Evolutionary conservation across 2,329 filamentous ascomycete species (phyloP), one percentile per base, ranked within the genome.

Genomic region (Penicillium palitans): DNA sequence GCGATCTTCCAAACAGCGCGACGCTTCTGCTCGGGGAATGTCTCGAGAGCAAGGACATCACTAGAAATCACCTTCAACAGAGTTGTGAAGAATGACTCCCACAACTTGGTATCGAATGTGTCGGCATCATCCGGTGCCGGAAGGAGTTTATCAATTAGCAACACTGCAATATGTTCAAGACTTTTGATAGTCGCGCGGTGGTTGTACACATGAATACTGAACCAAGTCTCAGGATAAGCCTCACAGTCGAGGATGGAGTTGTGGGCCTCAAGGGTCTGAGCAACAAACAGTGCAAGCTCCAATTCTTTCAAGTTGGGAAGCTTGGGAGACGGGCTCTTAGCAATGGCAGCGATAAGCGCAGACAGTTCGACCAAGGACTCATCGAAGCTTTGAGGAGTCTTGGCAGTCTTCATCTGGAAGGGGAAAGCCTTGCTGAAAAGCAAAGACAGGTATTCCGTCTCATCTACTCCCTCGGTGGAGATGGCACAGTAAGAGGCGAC

Each of bases 1-100:
- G 93, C 95, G 71, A 99, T 97, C 78, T 98, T 99, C 95, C 96
- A 99, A 1, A 98, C 93, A 0, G 95, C 93, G 55, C 95, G 83
- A 46, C 95, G 83, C 78, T 98, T 99, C 77, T 99, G 95, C 74
- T 99, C 96, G 0, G 95, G 92, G 71, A 97, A 98, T 0, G 93
- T 96, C 72, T 99, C 95, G 39, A 99, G 83, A 0, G 95, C 93
- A 21, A 99, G 83, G 0, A 89, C 90, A 37, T 93, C 87, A 69
- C 92, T 97, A 6, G 91, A 90, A 3, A 99, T 91, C 3, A 98
- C 87, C 70, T 90, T 92, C 29, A 99, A 82, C 31, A 99, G 79
- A 0, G 92, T 93, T 19, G 88, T 89, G 72, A 99, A 97, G 78
- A 96, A 97, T 33, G 89, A 82, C 64, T 93, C 93, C 95, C 95